A percentile compares a stretch with the other conserved stretches of the same genome.
Conservation (phyloP, 2,329 filamentous ascomycete species). For the Ceratocystis cubensis region DNA sequence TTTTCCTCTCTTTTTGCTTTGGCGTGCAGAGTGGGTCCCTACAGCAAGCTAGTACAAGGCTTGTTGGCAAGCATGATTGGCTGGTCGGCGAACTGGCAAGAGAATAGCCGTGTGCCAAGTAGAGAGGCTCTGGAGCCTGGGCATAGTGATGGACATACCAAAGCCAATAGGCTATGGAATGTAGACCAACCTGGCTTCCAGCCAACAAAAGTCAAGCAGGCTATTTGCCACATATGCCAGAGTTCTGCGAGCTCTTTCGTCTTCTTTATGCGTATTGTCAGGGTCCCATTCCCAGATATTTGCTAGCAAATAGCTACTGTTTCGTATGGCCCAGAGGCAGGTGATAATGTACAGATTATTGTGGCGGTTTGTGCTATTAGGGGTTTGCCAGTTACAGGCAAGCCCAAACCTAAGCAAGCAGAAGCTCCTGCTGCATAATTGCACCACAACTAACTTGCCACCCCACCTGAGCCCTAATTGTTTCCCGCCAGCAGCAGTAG, state of each 20-base stretch:
- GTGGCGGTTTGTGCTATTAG: too few relatives aligned
- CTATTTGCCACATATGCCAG: too few relatives aligned
- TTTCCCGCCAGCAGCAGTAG: conserved; percentile 3
- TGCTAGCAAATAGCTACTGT: too few relatives aligned
- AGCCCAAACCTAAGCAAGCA: not conserved
- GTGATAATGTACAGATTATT: too few relatives aligned
- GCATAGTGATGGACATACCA: not conserved
- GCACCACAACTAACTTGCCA: conserved; percentile 15
- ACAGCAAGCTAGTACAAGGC: not conserved
- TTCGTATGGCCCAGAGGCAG: not conserved
- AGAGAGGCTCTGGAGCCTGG: not conserved
- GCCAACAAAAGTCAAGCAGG: too few relatives aligned
- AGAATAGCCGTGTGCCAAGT: not conserved
- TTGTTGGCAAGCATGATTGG: not conserved
- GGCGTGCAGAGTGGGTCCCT: not conserved
- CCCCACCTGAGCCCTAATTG: conserved; percentile 21
- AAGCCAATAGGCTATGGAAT: too few relatives aligned
- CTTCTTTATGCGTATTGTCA: too few relatives aligned
- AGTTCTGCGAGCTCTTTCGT: too few relatives aligned
- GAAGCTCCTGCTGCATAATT: not conserved
- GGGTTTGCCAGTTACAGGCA: not conserved
- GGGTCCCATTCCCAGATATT: too few relatives aligned
- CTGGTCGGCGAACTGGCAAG: not conserved
- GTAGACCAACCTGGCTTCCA: too few relatives aligned
- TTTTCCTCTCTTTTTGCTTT: not conserved